phyloP scores from a whole-genome alignment of 73 alveolate species.

The Effrenium voratum region DNA sequence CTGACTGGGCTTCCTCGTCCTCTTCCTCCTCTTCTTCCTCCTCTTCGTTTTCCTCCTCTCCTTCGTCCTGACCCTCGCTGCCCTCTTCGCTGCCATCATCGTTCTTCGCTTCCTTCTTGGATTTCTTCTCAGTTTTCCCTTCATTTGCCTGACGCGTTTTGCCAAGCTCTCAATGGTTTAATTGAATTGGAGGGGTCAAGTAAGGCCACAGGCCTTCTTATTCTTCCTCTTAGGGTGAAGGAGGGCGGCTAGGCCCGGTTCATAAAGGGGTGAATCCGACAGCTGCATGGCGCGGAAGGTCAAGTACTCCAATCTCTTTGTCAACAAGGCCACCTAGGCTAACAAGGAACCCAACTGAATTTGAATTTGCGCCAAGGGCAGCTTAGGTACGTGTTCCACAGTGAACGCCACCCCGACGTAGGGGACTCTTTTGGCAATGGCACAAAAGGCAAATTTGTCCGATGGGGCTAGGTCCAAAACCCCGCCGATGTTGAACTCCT shows the following conservation, averaged over 20 bases:
- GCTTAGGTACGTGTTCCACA: not conserved
- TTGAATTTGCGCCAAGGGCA: too few species aligned
- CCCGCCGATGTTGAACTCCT: slow-evolving; percentile 5
- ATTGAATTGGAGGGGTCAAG: not conserved
- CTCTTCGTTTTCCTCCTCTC: not conserved
- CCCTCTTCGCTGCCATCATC: not conserved
- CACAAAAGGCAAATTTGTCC: not conserved
- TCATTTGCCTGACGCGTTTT: not conserved
- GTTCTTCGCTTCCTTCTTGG: not conserved
- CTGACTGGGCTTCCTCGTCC: not conserved
- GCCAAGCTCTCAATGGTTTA: too few species aligned
- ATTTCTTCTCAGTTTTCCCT: not conserved
- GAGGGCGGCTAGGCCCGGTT: not conserved
- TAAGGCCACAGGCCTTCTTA: not conserved
- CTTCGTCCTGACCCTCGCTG: not conserved
- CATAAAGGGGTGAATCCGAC: not conserved
- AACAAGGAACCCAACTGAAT: too few species aligned
- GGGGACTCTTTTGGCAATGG: not conserved
- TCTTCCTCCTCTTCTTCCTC: not conserved
- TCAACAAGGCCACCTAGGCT: not conserved
- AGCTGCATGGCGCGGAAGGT: not conserved
- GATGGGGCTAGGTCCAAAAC: not conserved
- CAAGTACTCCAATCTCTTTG: not conserved
- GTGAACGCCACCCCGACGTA: not conserved
- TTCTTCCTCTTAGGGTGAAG: not conserved